Evolutionary conservation across 2,329 filamentous ascomycete genomes (phyloP), one percentile per base, ranked within the genome.

Genomic region (Pseudophaeomoniella oleicola): DNA sequence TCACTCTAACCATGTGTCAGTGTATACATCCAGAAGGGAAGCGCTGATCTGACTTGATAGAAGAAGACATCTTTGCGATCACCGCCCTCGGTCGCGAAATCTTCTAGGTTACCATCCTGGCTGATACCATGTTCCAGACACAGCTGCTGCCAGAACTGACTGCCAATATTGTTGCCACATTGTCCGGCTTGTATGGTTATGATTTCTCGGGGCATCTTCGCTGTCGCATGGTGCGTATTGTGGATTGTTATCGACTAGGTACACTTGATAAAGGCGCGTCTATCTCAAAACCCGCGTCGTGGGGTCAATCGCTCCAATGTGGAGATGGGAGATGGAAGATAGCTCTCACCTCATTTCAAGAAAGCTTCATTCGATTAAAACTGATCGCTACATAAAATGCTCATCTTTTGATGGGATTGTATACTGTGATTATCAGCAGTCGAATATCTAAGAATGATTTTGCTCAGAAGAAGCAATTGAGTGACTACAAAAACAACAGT

Each of bases 41-140:
- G 10, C 10, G 10, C 10, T 18, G 32, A 33, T 31, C 47, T 16
- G 46, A 67, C 66, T 57, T 79, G 88, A 66, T 96, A 98, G 72
- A 94, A 96, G 65, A 96, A 96, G 42, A 98, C 90, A 62, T 98
- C 90, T 59, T 98, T 98, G 50, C 90, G 80, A 63, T 98, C 90
- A 47, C 88, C 87, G 54, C 90, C 90, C 60, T 96, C 90, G 35
- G 86, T 94, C 54, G 90, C 90, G 65, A 94, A 94, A 59, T 94
- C 87, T 57, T 94, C 87, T 40, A 98, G 72, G 57, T 96, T 96
- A 40, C 90, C 90, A 62, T 96, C 86, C 56, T 90, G 85, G 53
- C 81, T 94, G 64, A 98, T 98, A 43, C 92, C 90, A 57, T 98
- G 90, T 63, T 98, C 90, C 57, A 88, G 81, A 60, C 90, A 98